phyloP scores from a whole-genome alignment of 129 eudicot genomes.

The Centella asiatica region DNA sequence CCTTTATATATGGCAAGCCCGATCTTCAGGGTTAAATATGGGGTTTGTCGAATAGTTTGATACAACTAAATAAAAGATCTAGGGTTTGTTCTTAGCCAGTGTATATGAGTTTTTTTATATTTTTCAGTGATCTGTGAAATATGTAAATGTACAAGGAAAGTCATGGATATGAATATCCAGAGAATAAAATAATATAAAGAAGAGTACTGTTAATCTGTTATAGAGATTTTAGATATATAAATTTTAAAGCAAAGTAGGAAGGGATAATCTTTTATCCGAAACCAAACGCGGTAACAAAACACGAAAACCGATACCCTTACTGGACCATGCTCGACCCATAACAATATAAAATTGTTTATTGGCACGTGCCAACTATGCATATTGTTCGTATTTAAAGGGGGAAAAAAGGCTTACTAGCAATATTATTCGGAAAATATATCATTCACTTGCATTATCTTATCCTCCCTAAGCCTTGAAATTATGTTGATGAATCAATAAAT shows the following conservation, averaged over 20 bases:
- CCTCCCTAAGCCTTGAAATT: no score
- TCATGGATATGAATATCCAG: slow-evolving; percentile 13
- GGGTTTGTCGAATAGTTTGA: not conserved
- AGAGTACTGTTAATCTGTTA: no score
- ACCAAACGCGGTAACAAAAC: not conserved
- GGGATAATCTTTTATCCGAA: not conserved
- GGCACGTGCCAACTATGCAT: no score
- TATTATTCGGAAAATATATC: no score
- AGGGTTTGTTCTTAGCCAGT: not conserved
- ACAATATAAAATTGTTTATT: no score
- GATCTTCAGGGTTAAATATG: not conserved
- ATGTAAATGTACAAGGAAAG: not conserved
- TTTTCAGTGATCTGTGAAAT: not conserved
- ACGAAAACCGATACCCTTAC: not conserved
- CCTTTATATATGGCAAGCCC: no score
- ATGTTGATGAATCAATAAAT: no score
- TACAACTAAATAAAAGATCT: slow-evolving; percentile 1
- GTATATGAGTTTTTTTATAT: not conserved
- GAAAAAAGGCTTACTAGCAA: no score
- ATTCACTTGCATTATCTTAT: no score
- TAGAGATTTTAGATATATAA: no score
- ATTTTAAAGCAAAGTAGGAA: no score
- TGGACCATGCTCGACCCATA: not conserved
- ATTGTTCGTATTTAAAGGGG: no score
- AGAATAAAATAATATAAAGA: slow-evolving; percentile 4